Percentiles rank a stretch among this genome's conserved stretches.
Conservation (phyloP, 2,329 filamentous ascomycete species). For the Stemphylium lycopersici region DNA sequence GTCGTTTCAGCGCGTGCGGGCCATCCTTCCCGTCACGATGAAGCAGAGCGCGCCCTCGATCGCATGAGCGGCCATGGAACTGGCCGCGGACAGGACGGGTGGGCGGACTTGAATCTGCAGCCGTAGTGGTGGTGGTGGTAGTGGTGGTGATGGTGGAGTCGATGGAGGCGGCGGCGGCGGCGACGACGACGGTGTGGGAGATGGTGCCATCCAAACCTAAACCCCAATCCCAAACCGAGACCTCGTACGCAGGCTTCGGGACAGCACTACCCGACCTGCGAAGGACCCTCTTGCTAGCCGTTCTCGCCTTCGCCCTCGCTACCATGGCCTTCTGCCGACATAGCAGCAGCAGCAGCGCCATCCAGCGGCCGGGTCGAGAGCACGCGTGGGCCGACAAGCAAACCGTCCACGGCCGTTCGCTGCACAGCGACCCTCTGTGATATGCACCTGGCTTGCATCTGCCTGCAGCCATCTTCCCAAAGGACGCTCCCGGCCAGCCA, state of each 20-base stretch:
- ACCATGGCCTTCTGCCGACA: constrained; percentile 22
- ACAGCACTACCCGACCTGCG: constrained; percentile 8
- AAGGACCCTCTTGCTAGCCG: neutral
- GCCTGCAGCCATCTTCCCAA: constrained; percentile 11
- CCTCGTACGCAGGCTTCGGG: constrained; percentile 11
- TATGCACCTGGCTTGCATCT: constrained; percentile 18
- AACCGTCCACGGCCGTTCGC: constrained; percentile 9
- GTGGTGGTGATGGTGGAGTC: neutral
- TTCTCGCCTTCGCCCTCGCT: neutral
- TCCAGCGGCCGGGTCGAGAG: constrained; percentile 26
- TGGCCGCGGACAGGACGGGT: neutral
- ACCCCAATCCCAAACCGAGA: neutral
- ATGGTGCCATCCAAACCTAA: constrained; percentile 10
- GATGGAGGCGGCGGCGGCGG: no score
- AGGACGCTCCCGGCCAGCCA: constrained; percentile 8
- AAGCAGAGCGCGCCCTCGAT: constrained; percentile 6
- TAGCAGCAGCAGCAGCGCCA: constrained; percentile 1
- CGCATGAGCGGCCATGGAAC: constrained; percentile 2
- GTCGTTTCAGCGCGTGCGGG: constrained; percentile 22
- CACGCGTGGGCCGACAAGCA: constrained; percentile 19
- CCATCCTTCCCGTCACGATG: constrained; percentile 26
- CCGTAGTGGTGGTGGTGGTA: neutral
- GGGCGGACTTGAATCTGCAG: neutral
- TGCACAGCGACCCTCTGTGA: constrained; percentile 10
- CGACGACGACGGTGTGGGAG: neutral